phyloP scores from a whole-genome alignment of 2,329 filamentous ascomycete genomes.

The Botrytis hyacinthi region DNA sequence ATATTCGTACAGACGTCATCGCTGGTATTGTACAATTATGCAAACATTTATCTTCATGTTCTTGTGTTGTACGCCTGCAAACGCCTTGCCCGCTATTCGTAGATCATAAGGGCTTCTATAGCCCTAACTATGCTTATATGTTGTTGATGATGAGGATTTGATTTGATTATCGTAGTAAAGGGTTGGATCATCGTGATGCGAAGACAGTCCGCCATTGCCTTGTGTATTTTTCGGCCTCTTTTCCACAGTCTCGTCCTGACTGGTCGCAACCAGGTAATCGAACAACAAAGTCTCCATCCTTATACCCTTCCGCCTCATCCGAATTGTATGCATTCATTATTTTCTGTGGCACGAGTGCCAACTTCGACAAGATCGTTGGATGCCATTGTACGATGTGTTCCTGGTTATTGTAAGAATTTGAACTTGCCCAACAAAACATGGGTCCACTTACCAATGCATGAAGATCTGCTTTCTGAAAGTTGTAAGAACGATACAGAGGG shows the following conservation, averaged over 20 bases:
- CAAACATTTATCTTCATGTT: constrained; percentile 28
- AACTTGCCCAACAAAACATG: not conserved
- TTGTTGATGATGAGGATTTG: constrained; percentile 16
- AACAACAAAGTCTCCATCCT: constrained; percentile 81
- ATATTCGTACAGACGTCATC: constrained; percentile 30
- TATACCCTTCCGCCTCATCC: constrained; percentile 60
- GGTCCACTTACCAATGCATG: constrained; percentile 73
- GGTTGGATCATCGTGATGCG: constrained; percentile 26
- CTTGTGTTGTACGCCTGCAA: constrained; percentile 31
- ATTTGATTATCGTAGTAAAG: constrained; percentile 26
- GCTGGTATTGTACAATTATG: constrained; percentile 32
- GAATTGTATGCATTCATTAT: constrained; percentile 75
- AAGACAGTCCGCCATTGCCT: constrained; percentile 39
- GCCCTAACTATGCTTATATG: constrained; percentile 26
- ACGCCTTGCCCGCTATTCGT: constrained; percentile 36
- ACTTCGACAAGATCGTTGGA: constrained; percentile 85
- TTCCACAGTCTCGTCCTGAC: constrained; percentile 61
- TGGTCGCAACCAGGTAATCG: constrained; percentile 70
- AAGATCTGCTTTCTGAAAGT: constrained; percentile 90
- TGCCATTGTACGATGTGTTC: constrained; percentile 95
- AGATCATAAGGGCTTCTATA: constrained; percentile 29
- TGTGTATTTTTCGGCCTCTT: constrained; percentile 54
- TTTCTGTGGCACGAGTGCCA: constrained; percentile 86
- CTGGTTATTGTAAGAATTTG: constrained; percentile 44
- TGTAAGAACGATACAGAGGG: constrained; percentile 88